These are phyloP conservation scores for Trypethelium eluteriae DNA, from an alignment of 495 filamentous ascomycete genomes.

Conservation along the genomic window DNA sequence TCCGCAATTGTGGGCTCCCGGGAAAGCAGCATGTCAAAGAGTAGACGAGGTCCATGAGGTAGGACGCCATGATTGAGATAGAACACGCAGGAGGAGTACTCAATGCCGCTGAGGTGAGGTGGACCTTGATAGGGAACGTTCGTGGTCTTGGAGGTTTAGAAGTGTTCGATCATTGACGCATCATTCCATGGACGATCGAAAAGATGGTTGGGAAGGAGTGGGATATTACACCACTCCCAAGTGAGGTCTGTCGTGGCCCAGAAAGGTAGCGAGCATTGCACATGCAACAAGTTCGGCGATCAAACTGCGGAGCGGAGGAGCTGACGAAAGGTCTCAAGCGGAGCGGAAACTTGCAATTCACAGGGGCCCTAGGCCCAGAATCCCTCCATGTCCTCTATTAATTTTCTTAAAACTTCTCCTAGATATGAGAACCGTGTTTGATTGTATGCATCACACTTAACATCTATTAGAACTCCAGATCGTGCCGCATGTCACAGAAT, in stretches of 20 bases:
- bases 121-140: background rate
- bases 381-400: background rate
- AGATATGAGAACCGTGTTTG: background rate
- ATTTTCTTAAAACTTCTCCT: background rate
- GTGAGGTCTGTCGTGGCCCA: no score
- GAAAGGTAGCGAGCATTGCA: no score
- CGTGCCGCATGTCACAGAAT: background rate
- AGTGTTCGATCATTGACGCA: background rate
- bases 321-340: background rate
- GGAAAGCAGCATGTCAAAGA: slow-evolving; percentile 60
- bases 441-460: background rate
- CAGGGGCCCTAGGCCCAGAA: background rate
- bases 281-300: background rate
- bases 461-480: background rate
- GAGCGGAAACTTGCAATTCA: background rate
- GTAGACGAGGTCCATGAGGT: slow-evolving; percentile 4
- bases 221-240: no score
- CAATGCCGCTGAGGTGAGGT: background rate
- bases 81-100: background rate
- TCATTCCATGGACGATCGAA: background rate
- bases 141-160: background rate
- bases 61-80: background rate
- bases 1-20: slow-evolving; percentile 82
- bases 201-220: no score
- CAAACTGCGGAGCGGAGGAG: background rate